Conservation (phyloP, 2,329 filamentous ascomycete genomes). For the Amauroascus niger region DNA sequence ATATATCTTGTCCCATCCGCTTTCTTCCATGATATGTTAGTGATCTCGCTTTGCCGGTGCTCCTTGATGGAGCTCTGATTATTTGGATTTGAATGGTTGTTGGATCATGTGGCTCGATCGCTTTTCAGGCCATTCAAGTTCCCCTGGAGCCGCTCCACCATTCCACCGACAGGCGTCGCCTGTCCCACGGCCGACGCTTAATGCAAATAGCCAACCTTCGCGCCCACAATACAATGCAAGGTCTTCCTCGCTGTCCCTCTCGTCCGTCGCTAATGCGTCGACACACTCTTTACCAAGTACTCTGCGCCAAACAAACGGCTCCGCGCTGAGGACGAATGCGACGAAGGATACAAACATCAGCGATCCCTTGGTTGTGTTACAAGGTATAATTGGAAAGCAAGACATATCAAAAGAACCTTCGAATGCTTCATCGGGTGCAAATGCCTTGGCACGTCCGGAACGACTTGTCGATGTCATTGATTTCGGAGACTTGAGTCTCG, state of each 20-base stretch:
- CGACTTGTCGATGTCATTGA: constrained; percentile 58
- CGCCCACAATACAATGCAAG: constrained; percentile 59
- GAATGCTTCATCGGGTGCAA: constrained; percentile 13
- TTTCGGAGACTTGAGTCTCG: constrained; percentile 67
- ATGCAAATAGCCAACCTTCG: constrained; percentile 58
- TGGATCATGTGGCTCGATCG: constrained; percentile 81
- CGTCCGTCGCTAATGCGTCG: constrained; percentile 62
- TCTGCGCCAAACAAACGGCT: constrained; percentile 57
- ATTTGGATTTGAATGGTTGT: constrained; percentile 2
- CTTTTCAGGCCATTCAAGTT: constrained; percentile 60
- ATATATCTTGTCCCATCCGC: background rate
- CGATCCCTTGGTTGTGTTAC: constrained; percentile 63
- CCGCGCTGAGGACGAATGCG: constrained; percentile 51
- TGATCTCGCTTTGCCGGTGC: background rate
- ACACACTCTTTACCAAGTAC: constrained; percentile 62
- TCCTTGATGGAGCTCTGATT: constrained; percentile 9
- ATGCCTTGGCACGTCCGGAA: constrained; percentile 26
- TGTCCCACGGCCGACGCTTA: constrained; percentile 56
- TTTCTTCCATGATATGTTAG: background rate
- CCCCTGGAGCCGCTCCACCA: constrained; percentile 53
- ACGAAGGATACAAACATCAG: constrained; percentile 41
- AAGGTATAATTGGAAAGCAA: constrained; percentile 45
- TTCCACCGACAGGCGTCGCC: constrained; percentile 63
- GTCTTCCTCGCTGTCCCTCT: constrained; percentile 68
- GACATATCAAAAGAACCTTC: constrained; percentile 2